Evolutionary conservation across 441 rosid species (phyloP).

Genomic region (Eruca vesicaria): DNA sequence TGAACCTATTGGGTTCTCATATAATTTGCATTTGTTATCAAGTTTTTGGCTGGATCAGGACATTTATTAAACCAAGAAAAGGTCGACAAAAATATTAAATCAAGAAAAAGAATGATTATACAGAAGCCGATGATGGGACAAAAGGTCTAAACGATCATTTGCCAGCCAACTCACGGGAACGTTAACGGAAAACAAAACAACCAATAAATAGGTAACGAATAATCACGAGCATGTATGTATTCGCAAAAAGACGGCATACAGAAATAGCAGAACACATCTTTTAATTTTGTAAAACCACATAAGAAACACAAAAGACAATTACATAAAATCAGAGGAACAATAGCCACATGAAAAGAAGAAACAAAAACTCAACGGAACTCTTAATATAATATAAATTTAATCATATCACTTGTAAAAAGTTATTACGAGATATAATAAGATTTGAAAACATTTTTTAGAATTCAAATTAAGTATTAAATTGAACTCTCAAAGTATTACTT

Average conservation of each 20-base stretch:
- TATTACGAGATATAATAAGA: no score
- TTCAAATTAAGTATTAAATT: no score
- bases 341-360: conserved; percentile 17
- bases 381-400: no score
- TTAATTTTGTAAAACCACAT: background rate
- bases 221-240: conserved; percentile 44
- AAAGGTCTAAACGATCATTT: background rate
- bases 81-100: no score
- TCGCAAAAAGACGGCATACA: conserved; percentile 45
- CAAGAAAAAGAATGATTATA: background rate
- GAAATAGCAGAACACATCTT: conserved; percentile 23
- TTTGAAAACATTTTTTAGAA: no score
- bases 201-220: background rate
- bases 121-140: background rate
- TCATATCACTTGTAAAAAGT: no score
- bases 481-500: background rate
- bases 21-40: background rate
- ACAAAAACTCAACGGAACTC: no score
- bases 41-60: background rate
- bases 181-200: background rate
- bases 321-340: background rate
- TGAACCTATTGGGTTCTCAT: background rate
- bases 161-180: conserved; percentile 36
- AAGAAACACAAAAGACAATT: conserved; percentile 3
- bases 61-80: background rate